Base-by-base conservation (phyloP, 2,329 filamentous ascomycete species). In the Pestalotiopsis sp. region DNA sequence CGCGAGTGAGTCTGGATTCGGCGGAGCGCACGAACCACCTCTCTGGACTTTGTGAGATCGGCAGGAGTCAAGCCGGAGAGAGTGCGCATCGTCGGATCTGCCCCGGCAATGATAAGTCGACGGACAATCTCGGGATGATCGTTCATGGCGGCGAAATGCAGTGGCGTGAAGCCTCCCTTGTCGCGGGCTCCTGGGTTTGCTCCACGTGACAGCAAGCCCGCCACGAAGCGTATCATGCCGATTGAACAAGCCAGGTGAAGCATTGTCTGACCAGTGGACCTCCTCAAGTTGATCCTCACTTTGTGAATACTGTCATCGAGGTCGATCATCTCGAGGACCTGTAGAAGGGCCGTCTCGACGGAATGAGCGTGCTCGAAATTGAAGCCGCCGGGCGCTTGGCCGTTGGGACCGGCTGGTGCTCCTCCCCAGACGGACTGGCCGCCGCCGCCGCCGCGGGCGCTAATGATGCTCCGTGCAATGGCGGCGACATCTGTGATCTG, bases 131-230 rank as follows among this genome's bases (percentile, higher is more conserved):
- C 90, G 12, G 89, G 83, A 75, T 94, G 91, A 70, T 91, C 89
- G 78, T 92, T 91, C 75, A 97, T 87, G 31, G 92, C 90, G 23
- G 94, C 93, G 76, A 95, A 88, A 78, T 97, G 93, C 82, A 97
- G 86, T 14, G 94, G 90, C 4, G 93, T 94, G 79, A 93, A 95
- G 25, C 93, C 93, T 64, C 92, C 91, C 71, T 90, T 91, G 77
- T 97, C 94, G 67, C 90, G 87, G 49, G 90, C 83, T 74, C 95
- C 90, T 1, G 91, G 89, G 75, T 92, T 91, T 23, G 93, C 93
- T n/a, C 93, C 92, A 71, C 93, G 88, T 11, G 91, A 92, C 23
- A 97, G 83, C 31, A 97, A 85, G 38, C 91, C 93, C 13, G 92
- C 92, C 64, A 92, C 92, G 71, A 97, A 91, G 61, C 92, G 88